Conservation (phyloP, 495 filamentous ascomycete species). For the Penicillium steckii region DNA sequence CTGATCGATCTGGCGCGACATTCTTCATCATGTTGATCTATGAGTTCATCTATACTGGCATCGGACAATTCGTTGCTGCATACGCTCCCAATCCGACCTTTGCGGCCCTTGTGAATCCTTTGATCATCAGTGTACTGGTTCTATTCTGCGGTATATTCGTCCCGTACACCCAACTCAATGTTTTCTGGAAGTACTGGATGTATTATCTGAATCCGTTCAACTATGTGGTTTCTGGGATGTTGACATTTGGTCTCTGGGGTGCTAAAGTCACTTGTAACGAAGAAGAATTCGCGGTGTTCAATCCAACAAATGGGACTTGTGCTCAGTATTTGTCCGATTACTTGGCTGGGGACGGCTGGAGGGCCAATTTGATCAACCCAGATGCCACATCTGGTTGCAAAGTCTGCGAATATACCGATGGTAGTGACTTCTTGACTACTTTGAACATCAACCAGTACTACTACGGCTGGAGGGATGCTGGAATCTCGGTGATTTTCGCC, state of each 20-base stretch:
- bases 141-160: slow-evolving; percentile 51
- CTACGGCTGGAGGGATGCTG: slow-evolving; percentile 44
- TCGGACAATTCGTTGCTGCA: slow-evolving; percentile 60
- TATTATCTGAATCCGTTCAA: slow-evolving; percentile 72
- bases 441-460: slow-evolving; percentile 42
- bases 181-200: slow-evolving; percentile 72
- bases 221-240: slow-evolving; percentile 62
- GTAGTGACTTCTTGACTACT: slow-evolving; percentile 39
- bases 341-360: slow-evolving; percentile 45
- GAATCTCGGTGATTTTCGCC: slow-evolving; percentile 44
- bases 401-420: slow-evolving; percentile 53
- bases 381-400: slow-evolving; percentile 51
- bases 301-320: slow-evolving; percentile 54
- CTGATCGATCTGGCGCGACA: slow-evolving; percentile 48
- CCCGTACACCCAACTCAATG: slow-evolving; percentile 47
- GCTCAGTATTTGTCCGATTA: slow-evolving; percentile 55
- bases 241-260: slow-evolving; percentile 58
- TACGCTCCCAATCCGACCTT: slow-evolving; percentile 55
- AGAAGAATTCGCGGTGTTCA: slow-evolving; percentile 57
- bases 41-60: slow-evolving; percentile 55
- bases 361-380: slow-evolving; percentile 50
- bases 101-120: slow-evolving; percentile 53
- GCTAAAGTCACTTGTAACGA: slow-evolving; percentile 53
- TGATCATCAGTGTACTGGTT: slow-evolving; percentile 53
- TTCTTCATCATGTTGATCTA: slow-evolving; percentile 56